phyloP scores from a whole-genome alignment of 257 asterid species.

The Salvia splendens region DNA sequence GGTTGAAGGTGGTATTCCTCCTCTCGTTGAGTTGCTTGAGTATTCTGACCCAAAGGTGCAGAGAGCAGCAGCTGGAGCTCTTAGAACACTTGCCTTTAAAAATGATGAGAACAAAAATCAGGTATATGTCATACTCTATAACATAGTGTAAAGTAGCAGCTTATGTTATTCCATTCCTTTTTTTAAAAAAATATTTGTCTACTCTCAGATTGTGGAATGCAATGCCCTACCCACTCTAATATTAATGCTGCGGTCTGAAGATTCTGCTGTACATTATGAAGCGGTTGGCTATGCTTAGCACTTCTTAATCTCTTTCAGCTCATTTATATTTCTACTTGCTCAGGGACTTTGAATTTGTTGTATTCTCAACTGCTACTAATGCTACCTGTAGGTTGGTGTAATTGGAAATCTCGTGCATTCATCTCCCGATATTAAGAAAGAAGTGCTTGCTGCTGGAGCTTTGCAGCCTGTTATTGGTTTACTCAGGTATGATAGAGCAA shows the following conservation, averaged over 20 bases:
- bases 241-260: constrained; percentile 91
- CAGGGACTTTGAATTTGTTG: constrained; percentile 10
- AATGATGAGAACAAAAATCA: constrained; percentile 95
- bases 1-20: constrained; percentile 94
- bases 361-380: constrained; percentile 22
- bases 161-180: neutral
- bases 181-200: constrained; percentile 24
- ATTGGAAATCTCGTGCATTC: constrained; percentile 98
- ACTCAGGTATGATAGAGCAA: constrained; percentile 61
- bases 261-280: constrained; percentile 92
- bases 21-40: constrained; percentile 93
- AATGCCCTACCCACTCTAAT: constrained; percentile 92
- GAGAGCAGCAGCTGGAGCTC: constrained; percentile 98
- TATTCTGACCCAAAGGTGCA: constrained; percentile 92
- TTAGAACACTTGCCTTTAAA: constrained; percentile 92
- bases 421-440: constrained; percentile 89
- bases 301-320: constrained; percentile 15
- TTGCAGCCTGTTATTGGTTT: constrained; percentile 95
- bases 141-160: neutral
- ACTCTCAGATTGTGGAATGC: constrained; percentile 87
- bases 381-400: constrained; percentile 78
- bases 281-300: constrained; percentile 62
- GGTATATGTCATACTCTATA: constrained; percentile 42
- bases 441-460: constrained; percentile 95
- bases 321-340: constrained; percentile 16